Conservation (phyloP, 495 filamentous ascomycete genomes). For the Pseudotulostoma volvatum region DNA sequence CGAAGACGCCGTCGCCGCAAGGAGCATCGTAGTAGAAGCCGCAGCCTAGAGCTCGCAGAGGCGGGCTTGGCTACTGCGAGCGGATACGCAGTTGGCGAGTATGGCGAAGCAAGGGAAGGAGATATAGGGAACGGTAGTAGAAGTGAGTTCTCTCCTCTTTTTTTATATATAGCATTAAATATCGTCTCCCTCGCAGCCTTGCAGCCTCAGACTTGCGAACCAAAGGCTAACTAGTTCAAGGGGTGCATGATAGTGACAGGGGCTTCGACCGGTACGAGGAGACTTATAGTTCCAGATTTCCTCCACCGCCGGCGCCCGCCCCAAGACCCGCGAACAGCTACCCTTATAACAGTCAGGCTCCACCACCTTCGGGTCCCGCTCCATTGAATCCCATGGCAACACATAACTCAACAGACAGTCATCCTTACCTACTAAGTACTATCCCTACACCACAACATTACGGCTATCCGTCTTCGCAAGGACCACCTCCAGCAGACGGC, state of each 20-base stretch:
- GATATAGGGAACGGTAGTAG: too few relatives aligned
- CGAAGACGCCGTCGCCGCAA: slow-evolving; percentile 23
- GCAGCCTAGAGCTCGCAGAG: slow-evolving; percentile 46
- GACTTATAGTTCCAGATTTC: slow-evolving; percentile 28
- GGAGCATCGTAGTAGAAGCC: slow-evolving; percentile 39
- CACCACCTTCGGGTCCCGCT: too few relatives aligned
- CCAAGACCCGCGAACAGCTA: slow-evolving; percentile 8
- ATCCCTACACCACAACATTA: slow-evolving; percentile 24
- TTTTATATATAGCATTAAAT: too few relatives aligned
- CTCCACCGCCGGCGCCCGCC: slow-evolving; percentile 18
- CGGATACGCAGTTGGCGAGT: too few relatives aligned
- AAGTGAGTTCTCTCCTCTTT: slow-evolving; percentile 7
- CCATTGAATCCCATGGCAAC: too few relatives aligned
- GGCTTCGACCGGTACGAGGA: slow-evolving; percentile 25
- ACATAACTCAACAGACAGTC: too few relatives aligned
- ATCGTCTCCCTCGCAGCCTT: too few relatives aligned
- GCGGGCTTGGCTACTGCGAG: slow-evolving; percentile 55
- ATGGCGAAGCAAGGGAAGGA: too few relatives aligned
- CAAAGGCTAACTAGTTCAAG: too few relatives aligned
- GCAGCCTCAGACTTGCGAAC: too few relatives aligned
- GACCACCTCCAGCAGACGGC: slow-evolving; percentile 16
- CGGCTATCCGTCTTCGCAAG: slow-evolving; percentile 22
- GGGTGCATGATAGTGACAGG: slow-evolving; percentile 19
- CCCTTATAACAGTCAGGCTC: too few relatives aligned
- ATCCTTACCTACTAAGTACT: slow-evolving; percentile 21